Base-by-base conservation (phyloP, 2,329 filamentous ascomycete species). In the Dactylonectria macrodidyma region DNA sequence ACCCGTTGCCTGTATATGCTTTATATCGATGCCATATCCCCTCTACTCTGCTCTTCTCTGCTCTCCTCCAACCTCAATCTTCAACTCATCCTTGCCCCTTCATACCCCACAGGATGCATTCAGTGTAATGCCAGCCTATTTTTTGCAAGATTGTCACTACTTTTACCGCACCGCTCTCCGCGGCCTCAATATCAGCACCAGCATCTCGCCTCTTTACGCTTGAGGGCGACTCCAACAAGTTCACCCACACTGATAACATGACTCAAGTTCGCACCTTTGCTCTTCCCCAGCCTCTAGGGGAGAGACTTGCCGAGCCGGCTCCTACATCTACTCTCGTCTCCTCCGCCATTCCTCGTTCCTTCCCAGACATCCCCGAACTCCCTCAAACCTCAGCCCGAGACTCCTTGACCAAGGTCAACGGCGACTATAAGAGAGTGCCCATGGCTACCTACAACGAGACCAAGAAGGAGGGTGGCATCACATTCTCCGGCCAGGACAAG, bases 131-230 rank as follows among this genome's bases (percentile, higher is more conserved):
- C 93, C 93, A 86, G 82, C 87, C 76, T 95, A 94, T 82, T 97
- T 86, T 82, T 85, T 93, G 65, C 92, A 96, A 87, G 93, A 97
- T 82, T 97, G 93, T 78, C 94, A 97, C 81, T 97, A 97, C 84
- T 97, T 97, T 84, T 96, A 93, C 86, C 93, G 93, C 86, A 97
- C 92, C 82, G 93, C 93, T 79, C 85, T 97, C 84, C 93, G 93
- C 86, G 91, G 95, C 79, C 86, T 97, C 76, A 95, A 93, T 78
- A 91, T 97, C 76, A 89, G 90, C 83, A 97, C 93, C 76, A 88
- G 85, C 77, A 89, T 97, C 81, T 94, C 92, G 73, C 91, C 92
- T 75, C 85, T 94, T 62, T 94, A 94, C 85, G 88, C 87, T 82
- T 94, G 85, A 68, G 56, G 57, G 60, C 55, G 51, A 68, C 57